Base-by-base conservation (phyloP, 2,329 filamentous ascomycete species). In the Alternaria brassicae region DNA sequence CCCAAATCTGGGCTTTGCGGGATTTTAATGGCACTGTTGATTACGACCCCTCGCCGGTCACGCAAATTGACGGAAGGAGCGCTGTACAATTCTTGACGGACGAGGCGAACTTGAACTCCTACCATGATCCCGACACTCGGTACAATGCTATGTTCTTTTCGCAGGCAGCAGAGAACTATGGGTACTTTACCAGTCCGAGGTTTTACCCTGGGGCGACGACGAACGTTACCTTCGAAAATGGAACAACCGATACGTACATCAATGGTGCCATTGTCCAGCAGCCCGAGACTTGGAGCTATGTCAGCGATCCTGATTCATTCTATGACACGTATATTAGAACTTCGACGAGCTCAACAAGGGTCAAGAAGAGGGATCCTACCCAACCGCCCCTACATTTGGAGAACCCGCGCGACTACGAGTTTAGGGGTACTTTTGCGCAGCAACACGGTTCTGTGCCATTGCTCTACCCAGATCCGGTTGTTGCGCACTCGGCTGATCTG, bases 91-190 rank as follows among this genome's bases (percentile, higher is more conserved):
- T 75, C 25, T 60, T 81, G 36, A 62, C 73, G 9, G 65, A 73
- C 10, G 72, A 77, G 44, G 70, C 77, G 15, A 44, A 65, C 3
- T 40, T 67, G 30, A 73, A 61, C n/a, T 28, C 67, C 0, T 77
- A 74, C 32, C 78, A 81, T 23, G 80, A 81, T 36, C 77, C 77
- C 2, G 79, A 81, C 56, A 72, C 78, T 0, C 69, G 76, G 17
- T 81, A 76, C 56, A 80, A 81, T 49, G 59, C 67, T 36, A 66
- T 80, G 58, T 79, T 81, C 58, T 72, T 74, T 56, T 71, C 74
- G 62, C 72, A 72, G 12, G 61, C 72, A 9, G 68, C 72, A 15
- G 71, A 74, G 41, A 73, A 65, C 17, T 75, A 58, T 47, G 71
- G 73, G 3, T 66, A 68, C 25, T 75, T 75, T 40, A 71, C 61